These are phyloP conservation scores for Coemansia sp. DNA, from an alignment of 192 early-diverging fungal species.

Conservation along the genomic window DNA sequence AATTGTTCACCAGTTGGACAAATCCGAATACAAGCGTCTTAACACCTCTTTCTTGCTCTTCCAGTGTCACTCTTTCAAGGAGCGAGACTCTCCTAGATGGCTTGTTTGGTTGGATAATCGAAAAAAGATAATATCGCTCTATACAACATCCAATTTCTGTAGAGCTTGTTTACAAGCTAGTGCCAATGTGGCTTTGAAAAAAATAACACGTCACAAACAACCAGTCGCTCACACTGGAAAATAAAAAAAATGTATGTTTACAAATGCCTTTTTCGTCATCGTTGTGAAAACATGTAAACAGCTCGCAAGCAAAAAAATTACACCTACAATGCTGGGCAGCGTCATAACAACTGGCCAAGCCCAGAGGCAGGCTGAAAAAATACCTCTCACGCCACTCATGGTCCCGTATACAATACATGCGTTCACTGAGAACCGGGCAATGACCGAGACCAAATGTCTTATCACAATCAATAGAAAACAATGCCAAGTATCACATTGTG, in stretches of 20 bases:
- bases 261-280: neutral
- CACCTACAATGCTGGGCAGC: neutral
- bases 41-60: neutral
- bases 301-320: neutral
- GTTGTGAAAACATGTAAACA: slow-evolving; percentile 1
- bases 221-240: neutral
- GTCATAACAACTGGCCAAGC: neutral
- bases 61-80: neutral
- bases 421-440: neutral
- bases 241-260: neutral
- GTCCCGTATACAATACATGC: neutral
- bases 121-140: neutral
- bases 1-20: neutral
- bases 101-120: neutral
- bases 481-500: neutral
- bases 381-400: neutral
- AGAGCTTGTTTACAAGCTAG: neutral
- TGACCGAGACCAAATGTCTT: neutral
- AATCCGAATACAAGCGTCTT: neutral
- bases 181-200: neutral
- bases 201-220: neutral
- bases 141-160: neutral
- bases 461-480: neutral
- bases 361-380: neutral
- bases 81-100: neutral